Conservation (phyloP, 495 filamentous ascomycete genomes). For the Trichocladium uniseriatum region DNA sequence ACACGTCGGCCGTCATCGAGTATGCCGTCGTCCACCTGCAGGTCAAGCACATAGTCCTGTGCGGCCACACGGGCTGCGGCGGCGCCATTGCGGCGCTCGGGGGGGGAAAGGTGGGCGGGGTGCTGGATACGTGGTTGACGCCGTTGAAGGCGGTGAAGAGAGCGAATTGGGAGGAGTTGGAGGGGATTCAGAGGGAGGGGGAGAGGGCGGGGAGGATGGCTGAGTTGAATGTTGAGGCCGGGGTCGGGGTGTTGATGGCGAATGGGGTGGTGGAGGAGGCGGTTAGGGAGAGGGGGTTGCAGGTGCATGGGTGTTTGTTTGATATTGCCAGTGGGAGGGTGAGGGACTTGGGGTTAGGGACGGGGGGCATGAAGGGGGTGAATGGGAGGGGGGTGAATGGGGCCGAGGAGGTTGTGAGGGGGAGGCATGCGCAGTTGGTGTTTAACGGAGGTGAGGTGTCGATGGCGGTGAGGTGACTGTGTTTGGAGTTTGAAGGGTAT, state of each 20-base stretch:
- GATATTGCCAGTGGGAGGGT: constrained; percentile 55
- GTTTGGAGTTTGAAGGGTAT: neutral
- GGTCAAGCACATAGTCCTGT: constrained; percentile 76
- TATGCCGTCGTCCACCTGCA: constrained; percentile 67
- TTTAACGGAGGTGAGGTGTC: constrained; percentile 31
- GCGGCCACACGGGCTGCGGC: constrained; percentile 76
- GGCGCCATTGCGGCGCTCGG: constrained; percentile 62
- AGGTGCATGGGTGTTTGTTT: constrained; percentile 65
- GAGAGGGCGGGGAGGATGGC: constrained; percentile 46
- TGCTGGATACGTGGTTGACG: constrained; percentile 75
- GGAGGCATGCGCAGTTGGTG: constrained; percentile 42
- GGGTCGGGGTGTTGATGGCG: constrained; percentile 52
- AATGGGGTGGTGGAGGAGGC: constrained; percentile 54
- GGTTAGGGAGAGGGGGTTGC: constrained; percentile 56
- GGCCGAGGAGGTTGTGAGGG: constrained; percentile 31
- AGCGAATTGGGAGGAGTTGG: constrained; percentile 46
- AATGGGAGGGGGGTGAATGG: no score
- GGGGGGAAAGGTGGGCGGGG: constrained; percentile 56
- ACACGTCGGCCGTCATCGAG: constrained; percentile 67
- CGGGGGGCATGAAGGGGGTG: constrained; percentile 8
- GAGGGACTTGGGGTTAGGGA: constrained; percentile 46
- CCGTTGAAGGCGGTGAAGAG: constrained; percentile 56
- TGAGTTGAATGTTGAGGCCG: constrained; percentile 62
- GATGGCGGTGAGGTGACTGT: constrained; percentile 22
- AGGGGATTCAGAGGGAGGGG: constrained; percentile 37